Conservation (phyloP, 1,284 basidiomycete genomes). For the Fomitopsis schrenkii region DNA sequence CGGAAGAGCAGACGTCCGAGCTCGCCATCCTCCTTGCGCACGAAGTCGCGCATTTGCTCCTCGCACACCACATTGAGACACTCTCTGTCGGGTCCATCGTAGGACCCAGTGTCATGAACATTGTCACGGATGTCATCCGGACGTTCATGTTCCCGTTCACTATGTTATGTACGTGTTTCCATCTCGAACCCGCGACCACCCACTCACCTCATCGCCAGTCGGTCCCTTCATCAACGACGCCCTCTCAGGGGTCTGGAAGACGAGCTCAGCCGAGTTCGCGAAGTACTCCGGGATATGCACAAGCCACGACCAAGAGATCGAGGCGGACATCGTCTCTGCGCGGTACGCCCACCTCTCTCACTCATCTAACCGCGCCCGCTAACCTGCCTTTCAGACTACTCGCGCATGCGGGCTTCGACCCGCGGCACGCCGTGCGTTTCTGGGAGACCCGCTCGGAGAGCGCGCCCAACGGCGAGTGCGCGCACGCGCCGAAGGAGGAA, state of each 20-base stretch:
- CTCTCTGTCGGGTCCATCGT: constrained; percentile 80
- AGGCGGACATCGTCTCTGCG: constrained; percentile 84
- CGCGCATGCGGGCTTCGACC: constrained; percentile 83
- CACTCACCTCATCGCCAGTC: constrained; percentile 28
- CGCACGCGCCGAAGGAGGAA: constrained; percentile 25
- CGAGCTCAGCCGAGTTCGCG: constrained; percentile 68
- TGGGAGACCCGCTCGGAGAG: constrained; percentile 55
- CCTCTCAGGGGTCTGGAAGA: constrained; percentile 73
- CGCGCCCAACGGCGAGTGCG: constrained; percentile 34
- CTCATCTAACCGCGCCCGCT: not conserved
- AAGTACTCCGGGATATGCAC: constrained; percentile 70
- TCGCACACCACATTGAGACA: constrained; percentile 88
- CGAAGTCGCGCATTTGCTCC: constrained; percentile 82
- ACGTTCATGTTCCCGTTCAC: constrained; percentile 85
- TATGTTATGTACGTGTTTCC: constrained; percentile 49
- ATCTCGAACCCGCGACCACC: not conserved
- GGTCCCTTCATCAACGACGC: constrained; percentile 92
- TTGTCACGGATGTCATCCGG: constrained; percentile 72
- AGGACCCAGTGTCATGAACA: constrained; percentile 74
- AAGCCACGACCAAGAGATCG: constrained; percentile 75
- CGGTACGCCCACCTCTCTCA: constrained; percentile 39
- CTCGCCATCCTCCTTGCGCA: constrained; percentile 86
- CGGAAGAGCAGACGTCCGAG: constrained; percentile 75
- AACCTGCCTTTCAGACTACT: constrained; percentile 51
- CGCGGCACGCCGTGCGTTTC: constrained; percentile 67